Evolutionary conservation across 179 eudicot genomes (phyloP), one percentile per base, ranked within the genome.

Genomic region (Corrigiola litoralis): DNA sequence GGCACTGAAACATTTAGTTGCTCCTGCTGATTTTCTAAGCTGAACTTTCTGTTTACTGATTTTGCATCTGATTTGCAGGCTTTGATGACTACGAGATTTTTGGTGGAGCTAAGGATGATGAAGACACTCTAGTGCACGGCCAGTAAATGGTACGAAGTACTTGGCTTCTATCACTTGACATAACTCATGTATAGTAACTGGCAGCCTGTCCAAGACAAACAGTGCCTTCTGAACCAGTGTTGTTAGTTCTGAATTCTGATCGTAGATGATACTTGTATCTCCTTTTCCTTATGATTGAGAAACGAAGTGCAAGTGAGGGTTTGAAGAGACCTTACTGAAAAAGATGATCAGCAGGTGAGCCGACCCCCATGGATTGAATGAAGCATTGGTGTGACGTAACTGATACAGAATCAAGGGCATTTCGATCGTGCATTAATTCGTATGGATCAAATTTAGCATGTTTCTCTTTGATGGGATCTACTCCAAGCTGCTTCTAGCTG

Each of bases 61-160:
- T 24, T 21, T 44, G 16, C 27, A 38, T 28, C 11, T 50, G 24
- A 38, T 75, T 51, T 73, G 70, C 85, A 92, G 98, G 92, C 47
- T 92, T 87, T 72, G 84, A 85, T 49, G 96, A 92, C 73, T 78
- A 62, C 66, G 98, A 92, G 70, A 84, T 87, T 37, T 85, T 89
- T 60, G 79, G 82, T n/a, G 89, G 79, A 61, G 75, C 60, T 59
- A 85, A 82, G 72, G 87, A 85, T 31, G 88, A 72, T 36, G 91
- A 81, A 45, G 85, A 78, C 58, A 76, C 75, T 71, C 74, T 80
- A 28, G 85, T 72, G 54, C 76, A 73, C 40, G 66, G 65, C 12
- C 50, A 46, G 57, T 56, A 63, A 70, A 33, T 41, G 49, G 64
- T 32, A 64, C n/a, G n/a, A n/a, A n/a, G n/a, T n/a, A 36, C 32